Conservation (phyloP, 306 rosid species). For the Quillaja saponaria region DNA sequence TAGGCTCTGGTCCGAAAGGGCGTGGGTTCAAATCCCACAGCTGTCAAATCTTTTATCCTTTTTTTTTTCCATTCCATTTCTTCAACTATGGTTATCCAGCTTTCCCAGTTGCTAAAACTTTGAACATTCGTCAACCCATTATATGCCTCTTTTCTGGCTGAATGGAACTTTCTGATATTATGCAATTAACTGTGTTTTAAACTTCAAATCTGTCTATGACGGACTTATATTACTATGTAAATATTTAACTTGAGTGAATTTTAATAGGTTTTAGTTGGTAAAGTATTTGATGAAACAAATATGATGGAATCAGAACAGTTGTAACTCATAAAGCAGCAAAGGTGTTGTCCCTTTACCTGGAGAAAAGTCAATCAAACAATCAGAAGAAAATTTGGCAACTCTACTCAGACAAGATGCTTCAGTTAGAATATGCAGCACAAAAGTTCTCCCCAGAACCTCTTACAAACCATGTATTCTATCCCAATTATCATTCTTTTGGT, state of each 20-base stretch:
- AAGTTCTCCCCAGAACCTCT: constrained; percentile 80
- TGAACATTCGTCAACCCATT: no score
- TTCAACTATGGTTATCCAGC: no score
- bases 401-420: constrained; percentile 57
- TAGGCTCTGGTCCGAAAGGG: constrained; percentile 99
- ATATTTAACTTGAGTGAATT: no score
- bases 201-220: no score
- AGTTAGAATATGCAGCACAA: constrained; percentile 62
- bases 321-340: constrained; percentile 39
- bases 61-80: background rate
- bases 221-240: no score
- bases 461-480: constrained; percentile 52
- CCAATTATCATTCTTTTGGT: background rate
- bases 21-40: constrained; percentile 97
- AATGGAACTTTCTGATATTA: no score
- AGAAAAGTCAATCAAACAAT: constrained; percentile 79
- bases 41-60: constrained; percentile 28
- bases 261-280: no score
- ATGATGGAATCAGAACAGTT: no score
- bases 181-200: no score
- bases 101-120: no score
- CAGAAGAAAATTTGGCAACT: constrained; percentile 82
- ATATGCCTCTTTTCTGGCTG: no score
- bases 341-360: constrained; percentile 91
- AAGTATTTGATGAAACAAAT: no score